Base-by-base conservation (phyloP, 169 alveolate genomes). In the Eimeria tenella region DNA sequence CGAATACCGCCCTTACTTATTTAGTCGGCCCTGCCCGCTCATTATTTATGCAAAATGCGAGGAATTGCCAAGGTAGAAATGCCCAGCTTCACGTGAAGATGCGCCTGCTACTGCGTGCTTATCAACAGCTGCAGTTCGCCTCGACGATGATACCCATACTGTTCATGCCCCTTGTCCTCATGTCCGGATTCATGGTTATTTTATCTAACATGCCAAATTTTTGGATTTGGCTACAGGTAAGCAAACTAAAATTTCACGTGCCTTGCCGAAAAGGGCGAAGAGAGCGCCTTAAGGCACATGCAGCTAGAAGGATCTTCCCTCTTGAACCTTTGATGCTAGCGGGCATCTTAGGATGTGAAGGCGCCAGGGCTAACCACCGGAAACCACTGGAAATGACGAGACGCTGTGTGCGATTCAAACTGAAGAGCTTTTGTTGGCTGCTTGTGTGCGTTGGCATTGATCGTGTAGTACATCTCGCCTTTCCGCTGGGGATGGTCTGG, bases 401-500 rank as follows among this genome's bases (percentile, higher is more conserved):
- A 31, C 4, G 42, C 42, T 1, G 42, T 31, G 42, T 31, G 42
- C 42, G 42, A 31, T 31, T 31, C 42, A 2, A 31, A 31, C 42
- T 31, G 42, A 31, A 31, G 42, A 31, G 2, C 42, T 74, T 49
- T 74, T 50, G 49, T 15, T 50, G 42, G 42, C 52, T 73, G 62
- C 49, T n/a, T 60, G 17, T 0, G 21, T 75, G 62, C 53, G 86
- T 9, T 75, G 62, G 65, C 53, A 8, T 75, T 17, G 19, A 63
- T 42, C 42, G 50, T 73, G 17, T 93, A 94, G 96, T 94, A 94
- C 55, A 25, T 94, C 60, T 82, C 96, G 68, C 96, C 96, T 4
- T 71, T 88, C 70, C 91, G 96, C 8, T 94, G 96, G 96, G 90
- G 93, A 5, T 94, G 90, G 93, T 94, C 96, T 31, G 96, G 96